Evolutionary conservation across 2,329 filamentous ascomycete species (phyloP).

Genomic region (Biscogniauxia mediterranea): DNA sequence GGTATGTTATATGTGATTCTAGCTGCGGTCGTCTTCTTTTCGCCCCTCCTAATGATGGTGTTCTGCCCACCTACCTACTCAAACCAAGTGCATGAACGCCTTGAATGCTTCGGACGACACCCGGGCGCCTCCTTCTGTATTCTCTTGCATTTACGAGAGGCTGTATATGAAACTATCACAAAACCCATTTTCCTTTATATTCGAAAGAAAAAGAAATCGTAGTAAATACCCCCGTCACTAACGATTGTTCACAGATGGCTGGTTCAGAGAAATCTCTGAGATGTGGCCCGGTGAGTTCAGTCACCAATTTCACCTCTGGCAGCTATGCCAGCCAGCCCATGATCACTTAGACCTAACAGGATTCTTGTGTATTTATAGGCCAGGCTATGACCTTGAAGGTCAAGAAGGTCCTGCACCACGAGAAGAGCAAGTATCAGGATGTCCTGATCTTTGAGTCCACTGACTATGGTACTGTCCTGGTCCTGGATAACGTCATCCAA

Average conservation of each 20-base stretch:
- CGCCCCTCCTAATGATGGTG: not conserved
- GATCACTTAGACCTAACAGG: not conserved
- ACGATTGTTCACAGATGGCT: slow-evolving; percentile 71
- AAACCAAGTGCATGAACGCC: no score
- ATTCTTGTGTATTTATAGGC: slow-evolving; percentile 44
- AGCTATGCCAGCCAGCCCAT: not conserved
- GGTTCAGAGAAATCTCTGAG: slow-evolving; percentile 98
- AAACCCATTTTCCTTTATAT: no score
- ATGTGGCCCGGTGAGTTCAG: slow-evolving; percentile 80
- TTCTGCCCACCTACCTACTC: no score
- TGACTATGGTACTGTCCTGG: slow-evolving; percentile 92
- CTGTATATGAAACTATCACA: no score
- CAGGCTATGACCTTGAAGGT: slow-evolving; percentile 99
- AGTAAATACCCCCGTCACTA: slow-evolving; percentile 9
- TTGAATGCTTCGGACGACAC: no score
- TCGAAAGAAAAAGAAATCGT: no score
- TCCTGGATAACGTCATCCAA: slow-evolving; percentile 98
- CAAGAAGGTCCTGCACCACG: slow-evolving; percentile 96
- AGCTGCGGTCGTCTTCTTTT: slow-evolving; percentile 22
- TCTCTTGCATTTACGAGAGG: no score
- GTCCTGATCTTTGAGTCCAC: slow-evolving; percentile 98
- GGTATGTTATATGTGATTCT: slow-evolving; percentile 40
- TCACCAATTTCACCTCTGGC: not conserved
- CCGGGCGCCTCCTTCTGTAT: not conserved
- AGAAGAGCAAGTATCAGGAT: slow-evolving; percentile 99